Evolutionary conservation across 192 early-diverging fungal genomes (phyloP), one percentile per base, ranked within the genome.

Genomic region (Coemansia sp.): DNA sequence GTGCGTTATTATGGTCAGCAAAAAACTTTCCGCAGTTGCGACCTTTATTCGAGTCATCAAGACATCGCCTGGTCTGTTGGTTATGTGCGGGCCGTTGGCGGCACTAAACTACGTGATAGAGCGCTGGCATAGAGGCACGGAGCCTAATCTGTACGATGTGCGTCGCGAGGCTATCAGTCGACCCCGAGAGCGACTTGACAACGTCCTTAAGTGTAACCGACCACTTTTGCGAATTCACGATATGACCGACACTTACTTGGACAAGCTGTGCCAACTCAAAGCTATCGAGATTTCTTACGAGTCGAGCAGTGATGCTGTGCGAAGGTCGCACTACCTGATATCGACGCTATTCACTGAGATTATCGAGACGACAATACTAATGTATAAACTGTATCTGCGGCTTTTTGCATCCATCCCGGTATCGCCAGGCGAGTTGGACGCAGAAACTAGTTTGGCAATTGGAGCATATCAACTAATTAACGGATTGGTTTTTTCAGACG

Each of bases 211-310:
- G 15, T 40, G 40, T 29, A 27, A 47, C 1, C 46, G 55, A 7
- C 58, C n/a, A 3, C 57, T 70, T 58, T 20, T 75, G 36, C 67
- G 73, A 20, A 55, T 75, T 27, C 64, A 66, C 10, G 65, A 31
- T 22, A 36, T 50, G 16, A 65, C 62, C 3, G 49, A 65, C 13
- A 22, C 13, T 5, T 70, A 33, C 16, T 24, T 43, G 2, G 39
- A 52, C 43, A 44, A 47, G n/a, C 27, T 53, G 18, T 5, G 34
- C 18, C 58, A 16, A 16, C 34, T 61, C 31, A 38, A n/a, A 12
- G 38, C 27, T 6, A 39, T 38, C 34, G 33, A 10, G 15, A 5
- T 38, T 34, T n/a, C 18, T 8, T 20, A 16, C 4, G 18, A 61
- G 11, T 38, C 7, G 34, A 8, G 18, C 33, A 16, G 1, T 1